Percentiles rank a stretch among this genome's conserved stretches.
Evolutionary conservation across 768 basidiomycete species (phyloP).

Genomic region (Mycena rebaudengoi): DNA sequence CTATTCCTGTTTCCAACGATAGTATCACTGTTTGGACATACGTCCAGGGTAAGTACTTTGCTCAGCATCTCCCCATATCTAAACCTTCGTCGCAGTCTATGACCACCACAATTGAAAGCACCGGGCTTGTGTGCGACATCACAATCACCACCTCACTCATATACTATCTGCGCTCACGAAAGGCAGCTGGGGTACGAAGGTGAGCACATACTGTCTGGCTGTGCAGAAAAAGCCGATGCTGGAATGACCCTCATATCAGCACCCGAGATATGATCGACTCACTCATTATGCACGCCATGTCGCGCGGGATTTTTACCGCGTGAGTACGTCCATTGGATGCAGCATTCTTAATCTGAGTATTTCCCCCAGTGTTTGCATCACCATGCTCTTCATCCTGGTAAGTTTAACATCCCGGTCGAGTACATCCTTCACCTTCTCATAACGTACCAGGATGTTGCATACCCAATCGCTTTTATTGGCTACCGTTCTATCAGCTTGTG

Average conservation of each 20-base stretch:
- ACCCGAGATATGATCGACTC: conserved; percentile 1
- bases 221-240: conserved; percentile 1
- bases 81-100: neutral
- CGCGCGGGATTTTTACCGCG: conserved; percentile 9
- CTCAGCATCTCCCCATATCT: neutral
- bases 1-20: conserved; percentile 1
- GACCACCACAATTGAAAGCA: neutral
- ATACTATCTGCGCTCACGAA: conserved; percentile 9
- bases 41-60: neutral
- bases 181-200: conserved; percentile 8
- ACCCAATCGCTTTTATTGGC: conserved; percentile 7
- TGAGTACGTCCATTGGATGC: conserved; percentile 7
- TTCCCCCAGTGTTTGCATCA: conserved; percentile 7
- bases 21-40: conserved; percentile 2
- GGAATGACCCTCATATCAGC: conserved; percentile 10
- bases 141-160: conserved; percentile 9
- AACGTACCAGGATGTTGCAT: conserved; percentile 6
- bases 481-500: conserved; percentile 1
- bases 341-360: conserved; percentile 5
- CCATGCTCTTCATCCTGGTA: conserved; percentile 9
- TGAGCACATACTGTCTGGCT: conserved; percentile 8
- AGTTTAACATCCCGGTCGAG: conserved; percentile 3
- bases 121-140: conserved; percentile 5
- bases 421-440: conserved; percentile 7
- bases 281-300: conserved; percentile 10